Conservation (phyloP, 2,329 filamentous ascomycete genomes). For the Colletotrichum incanum region DNA sequence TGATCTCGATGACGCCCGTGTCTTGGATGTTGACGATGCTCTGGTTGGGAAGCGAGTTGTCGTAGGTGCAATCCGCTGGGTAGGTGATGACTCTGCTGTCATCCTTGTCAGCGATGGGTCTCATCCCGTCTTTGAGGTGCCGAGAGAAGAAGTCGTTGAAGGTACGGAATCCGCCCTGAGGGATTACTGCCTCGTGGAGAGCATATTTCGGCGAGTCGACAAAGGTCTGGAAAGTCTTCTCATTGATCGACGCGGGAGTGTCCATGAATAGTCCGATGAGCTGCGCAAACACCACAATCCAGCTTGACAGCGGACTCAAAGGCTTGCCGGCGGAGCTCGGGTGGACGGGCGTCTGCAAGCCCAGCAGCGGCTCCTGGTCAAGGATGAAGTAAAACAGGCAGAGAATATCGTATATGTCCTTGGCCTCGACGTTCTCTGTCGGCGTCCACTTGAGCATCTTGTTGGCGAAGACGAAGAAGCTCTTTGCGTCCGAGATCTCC, state of each 20-base stretch:
- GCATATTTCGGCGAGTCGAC: conserved; percentile 50
- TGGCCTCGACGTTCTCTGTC: conserved; percentile 52
- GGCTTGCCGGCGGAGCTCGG: conserved; percentile 50
- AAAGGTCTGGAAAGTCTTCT: conserved; percentile 52
- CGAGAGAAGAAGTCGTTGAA: conserved; percentile 61
- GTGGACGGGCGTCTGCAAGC: conserved; percentile 45
- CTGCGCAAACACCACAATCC: conserved; percentile 57
- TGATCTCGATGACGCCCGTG: conserved; percentile 52
- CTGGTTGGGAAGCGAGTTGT: conserved; percentile 45
- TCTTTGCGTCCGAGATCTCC: conserved; percentile 42
- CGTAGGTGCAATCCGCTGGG: conserved; percentile 57
- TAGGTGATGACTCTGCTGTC: conserved; percentile 52
- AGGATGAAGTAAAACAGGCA: conserved; percentile 59
- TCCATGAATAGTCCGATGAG: conserved; percentile 55
- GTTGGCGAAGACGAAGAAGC: conserved; percentile 49
- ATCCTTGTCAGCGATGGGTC: conserved; percentile 50
- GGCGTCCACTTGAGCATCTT: conserved; percentile 56
- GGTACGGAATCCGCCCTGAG: conserved; percentile 51
- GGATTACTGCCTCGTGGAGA: conserved; percentile 51
- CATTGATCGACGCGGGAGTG: conserved; percentile 51
- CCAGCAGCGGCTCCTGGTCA: conserved; percentile 51
- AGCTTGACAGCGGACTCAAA: conserved; percentile 54
- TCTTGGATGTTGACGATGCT: conserved; percentile 47
- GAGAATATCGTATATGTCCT: conserved; percentile 55
- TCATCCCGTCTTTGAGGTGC: conserved; percentile 52